Percentiles rank a stretch among this genome's conserved stretches.
Evolutionary conservation across 495 filamentous ascomycete species (phyloP).

Genomic region (Cercophora samala): DNA sequence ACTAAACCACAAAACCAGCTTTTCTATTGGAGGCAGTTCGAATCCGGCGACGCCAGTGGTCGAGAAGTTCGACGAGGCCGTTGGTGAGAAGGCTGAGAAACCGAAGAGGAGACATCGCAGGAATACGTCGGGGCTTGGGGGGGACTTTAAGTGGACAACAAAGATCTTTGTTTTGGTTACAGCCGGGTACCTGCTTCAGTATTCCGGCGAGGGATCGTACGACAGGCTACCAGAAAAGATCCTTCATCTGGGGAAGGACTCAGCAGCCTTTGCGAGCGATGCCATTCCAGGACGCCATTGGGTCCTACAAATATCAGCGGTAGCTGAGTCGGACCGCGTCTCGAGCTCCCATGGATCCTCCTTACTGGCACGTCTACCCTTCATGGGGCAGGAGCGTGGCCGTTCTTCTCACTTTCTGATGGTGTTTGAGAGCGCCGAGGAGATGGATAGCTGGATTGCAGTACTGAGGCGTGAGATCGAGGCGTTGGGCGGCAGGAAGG

Average conservation of each 20-base stretch:
- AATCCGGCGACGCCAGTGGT: conserved; percentile 23
- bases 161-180: conserved; percentile 82
- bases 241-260: conserved; percentile 75
- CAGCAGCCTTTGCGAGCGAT: conserved; percentile 91
- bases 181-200: conserved; percentile 83
- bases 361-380: conserved; percentile 68
- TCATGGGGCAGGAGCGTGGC: conserved; percentile 59
- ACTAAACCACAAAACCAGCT: conserved; percentile 47
- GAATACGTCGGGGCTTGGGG: conserved; percentile 56
- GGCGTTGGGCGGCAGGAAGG: conserved; percentile 63
- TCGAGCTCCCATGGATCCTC: conserved; percentile 54
- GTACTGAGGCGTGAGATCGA: conserved; percentile 66
- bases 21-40: conserved; percentile 40
- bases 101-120: conserved; percentile 47
- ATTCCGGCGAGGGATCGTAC: conserved; percentile 72
- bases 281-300: conserved; percentile 88
- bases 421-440: conserved; percentile 74
- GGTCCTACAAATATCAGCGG: conserved; percentile 86
- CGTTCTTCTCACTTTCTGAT: conserved; percentile 69
- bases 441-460: conserved; percentile 82
- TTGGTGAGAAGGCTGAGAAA: conserved; percentile 35
- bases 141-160: conserved; percentile 70
- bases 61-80: conserved; percentile 26
- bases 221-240: conserved; percentile 85
- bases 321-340: conserved; percentile 60